Evolutionary conservation across 2,329 filamentous ascomycete genomes (phyloP), one percentile per base, ranked within the genome.

Genomic region (Furcasterigmium furcatum): DNA sequence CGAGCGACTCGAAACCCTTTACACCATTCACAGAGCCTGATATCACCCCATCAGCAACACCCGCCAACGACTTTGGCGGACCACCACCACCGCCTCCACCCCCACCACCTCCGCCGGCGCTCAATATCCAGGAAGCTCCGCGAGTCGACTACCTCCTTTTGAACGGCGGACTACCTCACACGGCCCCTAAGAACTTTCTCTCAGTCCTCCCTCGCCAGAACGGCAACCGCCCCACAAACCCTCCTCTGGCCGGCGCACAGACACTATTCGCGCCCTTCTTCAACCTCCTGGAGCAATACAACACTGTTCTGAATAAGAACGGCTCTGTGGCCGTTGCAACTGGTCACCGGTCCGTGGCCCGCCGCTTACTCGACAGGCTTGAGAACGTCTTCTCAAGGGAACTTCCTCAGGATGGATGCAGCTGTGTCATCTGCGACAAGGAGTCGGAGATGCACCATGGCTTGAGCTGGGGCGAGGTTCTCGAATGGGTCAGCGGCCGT

Each of bases 301-400:
- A 86, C 52, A 78, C 80, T 4, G 91, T 99, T 4, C 76, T 97
- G 51, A 73, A 78, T 35, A 91, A 87, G 51, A 89, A 87, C 55
- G 94, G 94, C 4, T 97, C 92, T 1, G 72, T 99, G 5, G 94
- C 94, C 3, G 94, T 97, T 2, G 94, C 94, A 14, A 97, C 92
- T 0, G 94, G 94, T 6, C 96, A 97, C 64, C 84, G 89, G 44
- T 96, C 92, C 1, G 88, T 97, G n/a, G 94, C 94, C 4, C 84
- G 94, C 5, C 82, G 91, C 43, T 70, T 97, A 20, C 77, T 97
- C 5, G 92, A 99, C 66, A 83, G 94, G 30, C 74, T 99, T 4
- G 92, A 96, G 62, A 89, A 92, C 46, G 91, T 99, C 9, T 97
- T 99, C 66, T 91, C 91, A 3, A 80, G 94, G 48, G 92, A 97